Percentiles rank a stretch among this genome's conserved stretches.
These are phyloP conservation scores for Cyclanthera cordifolia DNA, from an alignment of 306 rosid species.

Conservation along the genomic window DNA sequence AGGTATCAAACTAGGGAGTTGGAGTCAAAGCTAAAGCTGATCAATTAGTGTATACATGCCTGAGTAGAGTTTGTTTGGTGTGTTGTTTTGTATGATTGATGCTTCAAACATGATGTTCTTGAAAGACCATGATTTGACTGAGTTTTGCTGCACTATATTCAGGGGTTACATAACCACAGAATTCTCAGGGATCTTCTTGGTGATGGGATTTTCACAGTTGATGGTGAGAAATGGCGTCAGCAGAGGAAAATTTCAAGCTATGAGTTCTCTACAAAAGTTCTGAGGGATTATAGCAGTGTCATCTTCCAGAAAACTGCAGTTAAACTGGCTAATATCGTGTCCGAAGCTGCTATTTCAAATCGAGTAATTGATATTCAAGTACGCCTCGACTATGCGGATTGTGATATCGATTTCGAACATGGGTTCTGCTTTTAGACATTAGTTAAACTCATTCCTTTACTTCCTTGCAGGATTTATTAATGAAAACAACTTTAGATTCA, in stretches of 20 bases:
- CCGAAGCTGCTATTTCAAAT: slow-evolving; percentile 14
- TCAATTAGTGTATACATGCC: no score
- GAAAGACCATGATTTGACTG: slow-evolving; percentile 16
- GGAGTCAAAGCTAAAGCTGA: no score
- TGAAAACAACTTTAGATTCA: slow-evolving; percentile 24
- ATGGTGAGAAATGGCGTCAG: slow-evolving; percentile 24
- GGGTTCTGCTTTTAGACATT: not conserved
- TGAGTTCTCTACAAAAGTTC: slow-evolving; percentile 22
- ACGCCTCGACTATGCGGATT: not conserved
- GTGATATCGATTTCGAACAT: not conserved
- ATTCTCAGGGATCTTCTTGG: slow-evolving; percentile 70
- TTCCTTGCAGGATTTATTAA: slow-evolving; percentile 21
- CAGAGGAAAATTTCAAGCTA: slow-evolving; percentile 28
- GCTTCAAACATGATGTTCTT: not conserved
- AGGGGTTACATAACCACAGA: slow-evolving; percentile 19
- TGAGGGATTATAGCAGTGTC: slow-evolving; percentile 20
- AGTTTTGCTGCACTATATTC: slow-evolving; percentile 9
- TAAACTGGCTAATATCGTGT: slow-evolving; percentile 18
- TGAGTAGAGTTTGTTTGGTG: not conserved
- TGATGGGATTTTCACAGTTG: slow-evolving; percentile 59
- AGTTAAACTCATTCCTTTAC: not conserved
- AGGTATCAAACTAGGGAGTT: no score
- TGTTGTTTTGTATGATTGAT: not conserved
- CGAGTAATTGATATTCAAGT: slow-evolving; percentile 19
- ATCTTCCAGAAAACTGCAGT: slow-evolving; percentile 19